These are phyloP conservation scores for Pestalotiopsis sp. DNA, from an alignment of 2,329 filamentous ascomycete species.

Conservation along the genomic window DNA sequence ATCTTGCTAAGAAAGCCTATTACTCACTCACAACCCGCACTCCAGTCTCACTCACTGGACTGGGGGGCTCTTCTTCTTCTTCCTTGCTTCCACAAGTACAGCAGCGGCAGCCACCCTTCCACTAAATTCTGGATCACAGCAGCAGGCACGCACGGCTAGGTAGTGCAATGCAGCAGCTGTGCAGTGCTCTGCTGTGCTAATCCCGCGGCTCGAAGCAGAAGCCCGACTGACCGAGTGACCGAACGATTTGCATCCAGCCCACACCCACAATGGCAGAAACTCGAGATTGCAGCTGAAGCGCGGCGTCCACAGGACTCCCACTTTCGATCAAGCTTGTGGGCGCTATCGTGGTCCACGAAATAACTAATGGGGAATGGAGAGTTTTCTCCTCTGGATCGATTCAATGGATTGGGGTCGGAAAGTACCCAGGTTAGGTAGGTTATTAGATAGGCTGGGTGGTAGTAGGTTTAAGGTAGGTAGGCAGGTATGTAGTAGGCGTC, in stretches of 20 bases:
- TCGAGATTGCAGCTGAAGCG: background rate
- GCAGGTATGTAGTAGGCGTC: background rate
- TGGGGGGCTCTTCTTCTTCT: background rate
- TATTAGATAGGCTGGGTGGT: background rate
- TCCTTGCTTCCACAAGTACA: background rate
- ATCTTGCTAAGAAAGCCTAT: constrained; percentile 3
- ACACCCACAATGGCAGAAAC: background rate
- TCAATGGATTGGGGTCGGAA: background rate
- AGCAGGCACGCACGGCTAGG: background rate
- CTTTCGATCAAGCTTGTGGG: constrained; percentile 1
- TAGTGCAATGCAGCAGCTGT: background rate
- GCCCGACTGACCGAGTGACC: background rate
- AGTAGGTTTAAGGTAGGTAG: background rate
- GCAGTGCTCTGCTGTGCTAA: background rate
- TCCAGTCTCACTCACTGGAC: background rate
- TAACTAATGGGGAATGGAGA: background rate
- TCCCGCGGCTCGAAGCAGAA: background rate
- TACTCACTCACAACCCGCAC: background rate
- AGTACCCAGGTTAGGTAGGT: background rate
- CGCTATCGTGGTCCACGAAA: background rate
- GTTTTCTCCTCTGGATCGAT: background rate
- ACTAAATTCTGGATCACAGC: background rate
- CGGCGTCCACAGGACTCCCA: constrained; percentile 7
- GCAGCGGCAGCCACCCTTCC: background rate
- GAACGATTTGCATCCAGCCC: background rate